Evolutionary conservation across 164 flowering plant genomes (phyloP).

Genomic region (Berberis vulgaris): DNA sequence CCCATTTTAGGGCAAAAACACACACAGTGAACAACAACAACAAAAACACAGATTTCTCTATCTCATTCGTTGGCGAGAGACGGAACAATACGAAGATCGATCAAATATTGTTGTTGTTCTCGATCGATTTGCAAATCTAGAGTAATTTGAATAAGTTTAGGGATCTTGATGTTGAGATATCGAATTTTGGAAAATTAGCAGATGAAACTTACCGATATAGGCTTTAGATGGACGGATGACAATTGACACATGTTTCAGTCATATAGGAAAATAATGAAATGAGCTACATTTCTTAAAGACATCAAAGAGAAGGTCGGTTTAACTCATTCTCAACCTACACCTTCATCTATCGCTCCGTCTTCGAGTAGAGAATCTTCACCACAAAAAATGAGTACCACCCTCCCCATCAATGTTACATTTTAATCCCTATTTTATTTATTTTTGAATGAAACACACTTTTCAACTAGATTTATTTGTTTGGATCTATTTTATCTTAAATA

Average conservation of each 20-base stretch:
- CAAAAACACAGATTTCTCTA: neutral
- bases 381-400: constrained; percentile 21
- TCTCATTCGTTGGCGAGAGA: neutral
- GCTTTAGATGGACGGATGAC: constrained; percentile 41
- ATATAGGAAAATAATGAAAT: constrained; percentile 78
- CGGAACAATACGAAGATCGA: neutral
- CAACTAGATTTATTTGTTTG: neutral
- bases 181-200: neutral
- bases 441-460: neutral
- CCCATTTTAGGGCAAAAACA: constrained; percentile 20
- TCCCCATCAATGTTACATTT: constrained; percentile 46
- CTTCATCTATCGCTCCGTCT: constrained; percentile 26
- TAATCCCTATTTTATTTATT: neutral
- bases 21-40: neutral
- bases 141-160: neutral
- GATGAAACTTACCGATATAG: constrained; percentile 26
- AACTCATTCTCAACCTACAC: constrained; percentile 28
- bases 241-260: constrained; percentile 36
- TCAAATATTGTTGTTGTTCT: constrained; percentile 14
- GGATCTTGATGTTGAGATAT: constrained; percentile 2
- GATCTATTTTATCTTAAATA: neutral
- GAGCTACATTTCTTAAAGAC: constrained; percentile 93
- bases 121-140: constrained; percentile 6
- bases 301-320: constrained; percentile 91
- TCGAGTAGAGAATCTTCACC: constrained; percentile 12